Base-by-base conservation (phyloP, 345 rosid genomes). In the Brassica juncea region DNA sequence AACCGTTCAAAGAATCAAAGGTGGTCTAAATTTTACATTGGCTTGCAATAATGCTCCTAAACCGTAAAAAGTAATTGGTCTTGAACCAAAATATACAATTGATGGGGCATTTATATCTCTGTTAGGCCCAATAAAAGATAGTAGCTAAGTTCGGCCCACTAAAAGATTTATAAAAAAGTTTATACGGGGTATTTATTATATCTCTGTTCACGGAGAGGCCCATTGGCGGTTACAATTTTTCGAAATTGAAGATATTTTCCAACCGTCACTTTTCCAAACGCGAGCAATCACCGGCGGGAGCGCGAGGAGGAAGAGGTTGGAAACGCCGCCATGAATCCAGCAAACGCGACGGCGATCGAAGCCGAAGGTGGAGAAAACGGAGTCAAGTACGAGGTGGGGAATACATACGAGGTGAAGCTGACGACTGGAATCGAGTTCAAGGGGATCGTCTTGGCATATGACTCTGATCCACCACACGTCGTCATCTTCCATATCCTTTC, bases 401-500 rank as follows among this genome's bases (percentile, higher is more conserved):
- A 19, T 89, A 82, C 67, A 89, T 86, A 88, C 71, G 82, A 89
- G 54, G 86, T 92, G 83, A 90, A 85, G 82, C 84, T 97, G 64
- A 88, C 58, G 85, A 90, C 86, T 81, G 93, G 70, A 97, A 84
- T 62, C 92, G 87, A 71, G 87, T 94, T 88, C 71, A 77, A 79
- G 87, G 76, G 86, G 88, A 92, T 89, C 76, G 87, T 94, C 88
- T 80, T 92, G 71, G 86, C 91, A 73, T 94, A 87, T 75, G 95
- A 91, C 84, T 85, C 85, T 77, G 90, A 86, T 70, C 81, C 88
- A 86, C 81, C 89, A 87, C 90, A 92, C 92, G 72, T 94, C 84
- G 87, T 89, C 86, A 89, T 88, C 0, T 90, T 94, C 81, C 90
- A 93, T 91, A 89, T 93, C 94, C 97, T 93, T 63, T 57, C 74